These are phyloP conservation scores for Waltergamsia citrina DNA, from an alignment of 2,329 filamentous ascomycete species.

Conservation along the genomic window DNA sequence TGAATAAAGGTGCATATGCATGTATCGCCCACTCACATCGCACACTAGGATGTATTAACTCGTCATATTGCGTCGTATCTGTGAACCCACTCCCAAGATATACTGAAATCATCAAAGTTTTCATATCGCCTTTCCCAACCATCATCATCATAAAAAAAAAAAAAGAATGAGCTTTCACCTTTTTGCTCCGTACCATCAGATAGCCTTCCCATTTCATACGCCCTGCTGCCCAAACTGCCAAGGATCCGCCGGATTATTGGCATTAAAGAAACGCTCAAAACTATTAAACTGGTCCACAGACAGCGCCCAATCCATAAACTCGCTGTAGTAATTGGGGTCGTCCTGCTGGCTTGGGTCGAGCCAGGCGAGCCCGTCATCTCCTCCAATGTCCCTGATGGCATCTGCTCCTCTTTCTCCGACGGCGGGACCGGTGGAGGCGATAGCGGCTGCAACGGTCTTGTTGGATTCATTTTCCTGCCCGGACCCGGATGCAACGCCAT, in stretches of 20 bases:
- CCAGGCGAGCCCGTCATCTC: slow-evolving; percentile 10
- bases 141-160: no score
- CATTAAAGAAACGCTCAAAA: slow-evolving; percentile 12
- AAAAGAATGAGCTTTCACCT: no score
- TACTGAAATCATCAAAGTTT: no score
- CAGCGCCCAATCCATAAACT: slow-evolving; percentile 17
- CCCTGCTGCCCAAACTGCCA: slow-evolving; percentile 3
- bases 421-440: background rate
- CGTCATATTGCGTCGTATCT: no score
- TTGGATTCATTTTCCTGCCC: background rate
- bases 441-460: background rate
- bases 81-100: no score
- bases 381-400: background rate
- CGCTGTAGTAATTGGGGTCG: slow-evolving; percentile 7
- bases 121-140: no score
- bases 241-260: slow-evolving; percentile 1
- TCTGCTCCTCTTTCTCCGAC: no score
- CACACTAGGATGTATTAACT: no score
- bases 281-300: slow-evolving; percentile 16
- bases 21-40: no score
- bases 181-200: no score
- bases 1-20: no score
- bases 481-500: background rate
- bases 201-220: background rate
- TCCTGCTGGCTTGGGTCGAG: slow-evolving; percentile 11